Base-by-base conservation (phyloP, 495 filamentous ascomycete species). In the Xylaria sp. region DNA sequence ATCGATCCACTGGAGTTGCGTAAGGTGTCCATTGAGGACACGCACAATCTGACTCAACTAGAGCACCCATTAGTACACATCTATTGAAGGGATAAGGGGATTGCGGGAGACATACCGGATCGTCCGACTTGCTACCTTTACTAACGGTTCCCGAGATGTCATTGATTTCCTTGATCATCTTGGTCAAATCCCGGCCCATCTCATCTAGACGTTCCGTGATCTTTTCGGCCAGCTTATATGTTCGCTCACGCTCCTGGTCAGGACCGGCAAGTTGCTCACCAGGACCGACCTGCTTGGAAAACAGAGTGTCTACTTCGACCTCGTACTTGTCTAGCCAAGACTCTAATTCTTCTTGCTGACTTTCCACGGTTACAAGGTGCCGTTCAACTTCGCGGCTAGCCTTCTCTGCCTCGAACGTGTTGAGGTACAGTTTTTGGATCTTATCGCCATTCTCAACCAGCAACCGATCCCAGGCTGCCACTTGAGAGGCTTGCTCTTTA, bases 141-240 rank as follows among this genome's bases (percentile, higher is more conserved):
- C 89, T 95, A 71, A 99, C 84, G 6, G 88, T 91, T 33, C 91
- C 85, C 11, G 91, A 93, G 59, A 94, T 93, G 68, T 89, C 88
- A 77, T 99, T 99, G 77, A 98, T 96, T 80, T 97, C 96, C 77
- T 97, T 94, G 77, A 99, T 97, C 94, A 99, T 98, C 81, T 91
- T 93, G 50, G 87, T 87, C 62, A 98, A 83, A 79, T 97, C 94
- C 79, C 92, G 93, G 80, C 93, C 93, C 92, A 97, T 97, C 67
- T 94, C 92, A 52, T 94, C 93, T 75, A 98, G 80, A 64, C 90
- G 88, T 75, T 97, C 93, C 2, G 92, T 93, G 55, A 98, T 85
- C 80, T 92, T 93, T 85, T 98, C 95, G 14, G 96, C 96, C 31
- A 95, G 80, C 85, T 94, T 92, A 80, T 97, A 97, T 80, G 95